Evolutionary conservation across 208 protist species (phyloP).

Genomic region (Acanthamoeba castellanii): DNA sequence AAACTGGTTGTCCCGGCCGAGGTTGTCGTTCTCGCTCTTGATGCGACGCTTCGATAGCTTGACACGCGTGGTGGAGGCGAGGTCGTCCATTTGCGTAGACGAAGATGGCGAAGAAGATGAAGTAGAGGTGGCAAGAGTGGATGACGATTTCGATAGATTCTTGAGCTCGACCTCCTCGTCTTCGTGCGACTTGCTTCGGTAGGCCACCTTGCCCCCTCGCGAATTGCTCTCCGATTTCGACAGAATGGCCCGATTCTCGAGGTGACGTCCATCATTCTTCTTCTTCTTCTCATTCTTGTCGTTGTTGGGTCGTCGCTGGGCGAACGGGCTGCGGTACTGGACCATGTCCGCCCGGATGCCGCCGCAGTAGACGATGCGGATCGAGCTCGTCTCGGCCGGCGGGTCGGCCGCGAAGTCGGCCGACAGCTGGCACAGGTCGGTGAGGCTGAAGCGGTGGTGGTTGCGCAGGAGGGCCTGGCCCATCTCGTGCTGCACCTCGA

Average conservation of each 20-base stretch:
- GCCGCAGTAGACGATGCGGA: conserved; percentile 57
- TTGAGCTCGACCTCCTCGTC: not conserved
- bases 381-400: not conserved
- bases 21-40: conserved; percentile 46
- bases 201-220: not conserved
- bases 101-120: not conserved
- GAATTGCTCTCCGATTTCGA: not conserved
- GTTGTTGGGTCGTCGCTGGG: not conserved
- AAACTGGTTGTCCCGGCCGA: not conserved
- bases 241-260: not conserved
- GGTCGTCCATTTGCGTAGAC: not conserved
- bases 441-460: conserved; percentile 54
- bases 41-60: not conserved
- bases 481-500: conserved; percentile 71
- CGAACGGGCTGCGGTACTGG: not conserved
- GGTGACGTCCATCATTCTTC: no score
- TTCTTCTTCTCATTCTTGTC: not conserved
- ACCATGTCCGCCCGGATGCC: conserved; percentile 8
- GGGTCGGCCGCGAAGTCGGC: conserved; percentile 52
- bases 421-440: conserved; percentile 50
- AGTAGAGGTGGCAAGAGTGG: not conserved
- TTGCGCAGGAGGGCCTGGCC: conserved; percentile 59
- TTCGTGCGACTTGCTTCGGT: not conserved
- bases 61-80: not conserved
- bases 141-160: not conserved